These are phyloP conservation scores for Peniophora sp. DNA, from an alignment of 1,284 basidiomycete species.

Conservation along the genomic window DNA sequence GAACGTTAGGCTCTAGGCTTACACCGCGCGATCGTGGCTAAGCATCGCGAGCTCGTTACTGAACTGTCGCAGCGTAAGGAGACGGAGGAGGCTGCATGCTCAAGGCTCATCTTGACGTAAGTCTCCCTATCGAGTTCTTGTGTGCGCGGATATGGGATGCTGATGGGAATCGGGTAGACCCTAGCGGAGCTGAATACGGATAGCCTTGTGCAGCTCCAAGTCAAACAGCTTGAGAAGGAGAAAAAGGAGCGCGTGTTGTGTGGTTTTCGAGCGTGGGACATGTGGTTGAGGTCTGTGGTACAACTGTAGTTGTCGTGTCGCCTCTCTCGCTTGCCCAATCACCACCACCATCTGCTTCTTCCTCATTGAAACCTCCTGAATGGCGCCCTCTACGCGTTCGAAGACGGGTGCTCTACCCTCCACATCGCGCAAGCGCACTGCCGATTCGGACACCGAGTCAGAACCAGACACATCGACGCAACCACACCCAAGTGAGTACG, in stretches of 20 bases:
- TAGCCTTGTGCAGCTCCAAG: slow-evolving; percentile 86
- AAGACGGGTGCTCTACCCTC: too few species aligned
- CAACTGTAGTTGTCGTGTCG: too few species aligned
- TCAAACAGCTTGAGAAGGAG: slow-evolving; percentile 94
- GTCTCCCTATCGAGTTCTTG: slow-evolving; percentile 17
- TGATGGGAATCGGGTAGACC: slow-evolving; percentile 38
- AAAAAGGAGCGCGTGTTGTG: slow-evolving; percentile 84
- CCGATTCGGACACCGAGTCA: too few species aligned
- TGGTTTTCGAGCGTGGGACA: slow-evolving; percentile 83
- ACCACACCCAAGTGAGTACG: too few species aligned
- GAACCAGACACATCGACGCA: too few species aligned
- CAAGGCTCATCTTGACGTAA: slow-evolving; percentile 77
- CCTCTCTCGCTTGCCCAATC: too few species aligned
- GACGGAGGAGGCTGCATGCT: slow-evolving; percentile 84
- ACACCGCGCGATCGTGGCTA: slow-evolving; percentile 77
- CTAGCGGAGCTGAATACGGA: slow-evolving; percentile 84
- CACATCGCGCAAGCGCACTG: too few species aligned
- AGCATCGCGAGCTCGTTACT: slow-evolving; percentile 81
- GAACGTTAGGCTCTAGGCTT: slow-evolving; percentile 75
- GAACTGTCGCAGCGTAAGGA: slow-evolving; percentile 85
- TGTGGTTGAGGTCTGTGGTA: too few species aligned
- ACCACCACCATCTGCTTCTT: too few species aligned
- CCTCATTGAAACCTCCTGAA: too few species aligned
- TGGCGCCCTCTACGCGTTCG: too few species aligned
- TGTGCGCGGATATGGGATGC: slow-evolving; percentile 3